Evolutionary conservation across 1,139 yeast species (phyloP).

Genomic region (Candida neerlandica): DNA sequence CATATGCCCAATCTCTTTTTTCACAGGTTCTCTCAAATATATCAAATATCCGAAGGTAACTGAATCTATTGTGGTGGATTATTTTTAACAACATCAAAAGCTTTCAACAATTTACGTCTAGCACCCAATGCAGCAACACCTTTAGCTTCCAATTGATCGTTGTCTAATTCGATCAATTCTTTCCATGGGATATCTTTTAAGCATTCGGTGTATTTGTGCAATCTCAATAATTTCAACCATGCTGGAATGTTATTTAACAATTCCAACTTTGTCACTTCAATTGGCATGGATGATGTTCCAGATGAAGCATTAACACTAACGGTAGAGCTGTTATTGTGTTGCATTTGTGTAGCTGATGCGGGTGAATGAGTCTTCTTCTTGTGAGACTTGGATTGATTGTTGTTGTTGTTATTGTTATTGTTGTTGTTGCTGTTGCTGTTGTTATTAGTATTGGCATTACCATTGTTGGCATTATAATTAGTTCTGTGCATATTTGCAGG

Average conservation of each 20-base stretch:
- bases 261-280: constrained; percentile 64
- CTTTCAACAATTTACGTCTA: constrained; percentile 85
- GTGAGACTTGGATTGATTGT: constrained; percentile 8
- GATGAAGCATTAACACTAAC: constrained; percentile 16
- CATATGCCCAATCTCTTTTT: not conserved
- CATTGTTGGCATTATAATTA: constrained; percentile 4
- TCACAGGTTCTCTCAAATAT: constrained; percentile 6
- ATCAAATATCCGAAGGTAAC: constrained; percentile 10
- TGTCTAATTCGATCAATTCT: constrained; percentile 71
- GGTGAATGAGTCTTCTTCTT: constrained; percentile 14
- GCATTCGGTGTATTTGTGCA: constrained; percentile 91
- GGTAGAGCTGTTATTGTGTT: constrained; percentile 12
- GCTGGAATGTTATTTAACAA: constrained; percentile 80
- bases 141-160: constrained; percentile 65
- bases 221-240: constrained; percentile 85
- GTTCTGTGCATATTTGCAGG: constrained; percentile 21
- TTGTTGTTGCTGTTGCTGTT: constrained; percentile 13
- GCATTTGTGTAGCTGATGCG: constrained; percentile 12
- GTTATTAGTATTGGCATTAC: constrained; percentile 7
- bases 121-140: constrained; percentile 97
- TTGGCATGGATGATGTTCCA: constrained; percentile 52
- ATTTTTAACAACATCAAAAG: constrained; percentile 75
- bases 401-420: constrained; percentile 13
- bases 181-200: constrained; percentile 78
- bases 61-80: constrained; percentile 10